Evolutionary conservation across 139 green algal genomes (phyloP), one percentile per base, ranked within the genome.

Genomic region (Chlorella sp.): DNA sequence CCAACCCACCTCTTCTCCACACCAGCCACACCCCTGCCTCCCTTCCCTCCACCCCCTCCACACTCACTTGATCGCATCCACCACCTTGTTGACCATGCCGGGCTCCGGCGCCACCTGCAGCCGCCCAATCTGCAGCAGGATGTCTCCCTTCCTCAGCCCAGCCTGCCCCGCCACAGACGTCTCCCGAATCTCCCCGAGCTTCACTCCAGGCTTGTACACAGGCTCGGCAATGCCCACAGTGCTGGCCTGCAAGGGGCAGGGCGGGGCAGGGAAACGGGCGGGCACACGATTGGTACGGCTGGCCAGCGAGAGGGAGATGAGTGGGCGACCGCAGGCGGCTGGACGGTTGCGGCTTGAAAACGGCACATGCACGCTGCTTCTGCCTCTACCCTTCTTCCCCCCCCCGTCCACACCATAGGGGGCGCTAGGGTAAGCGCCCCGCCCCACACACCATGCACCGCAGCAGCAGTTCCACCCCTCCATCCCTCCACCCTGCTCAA

Each of bases 121-220:
- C 19, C 93, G 92, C 19, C 93, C 91, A 32, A 98, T 89, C n/a
- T 76, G n/a, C 37, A 98, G 66, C 76, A 99, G 91, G 57, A 98
- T 71, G 87, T 99, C 97, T 0, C 96, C 95, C 3, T 36, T 60
- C 53, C 91, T 78, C 36, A 99, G 48, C 19, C 98, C 98, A 32
- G 93, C 95, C 53, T 86, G 81, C 12, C 94, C 93, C 1, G 94
- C 97, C 0, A 94, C 92, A 0, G 93, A 95, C 1, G 36, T 85
- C 14, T 84, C 57, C 3, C 91, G 87, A 0, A 98, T 93, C 66
- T 95, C 85, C 0, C 96, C 94, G 16, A 99, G 89, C 34, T 75
- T 77, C 53, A 99, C 96, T 0, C 97, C 97, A 32, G 96, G 94
- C 86, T 93, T 89, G 88, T 97, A 98, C 7, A 88, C 88, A 0